Percentiles rank a stretch among this genome's conserved stretches.
Conservation (phyloP, 441 rosid species). For the Euphorbia schlechtendalii region DNA sequence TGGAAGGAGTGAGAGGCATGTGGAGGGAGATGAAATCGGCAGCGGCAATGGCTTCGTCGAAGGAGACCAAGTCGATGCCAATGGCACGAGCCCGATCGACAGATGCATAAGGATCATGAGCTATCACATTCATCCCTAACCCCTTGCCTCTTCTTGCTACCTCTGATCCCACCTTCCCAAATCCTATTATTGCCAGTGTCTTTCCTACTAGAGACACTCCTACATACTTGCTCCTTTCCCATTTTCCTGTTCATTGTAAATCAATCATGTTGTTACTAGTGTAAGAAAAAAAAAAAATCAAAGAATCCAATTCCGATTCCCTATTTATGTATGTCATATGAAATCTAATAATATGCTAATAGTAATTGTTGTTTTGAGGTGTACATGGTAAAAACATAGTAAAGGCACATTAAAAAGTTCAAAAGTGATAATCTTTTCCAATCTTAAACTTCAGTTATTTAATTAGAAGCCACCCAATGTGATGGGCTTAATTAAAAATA, state of each 20-base stretch:
- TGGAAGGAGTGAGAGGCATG: slow-evolving; percentile 85
- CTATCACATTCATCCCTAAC: slow-evolving; percentile 84
- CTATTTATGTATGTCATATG: too few relatives aligned
- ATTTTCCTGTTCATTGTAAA: slow-evolving; percentile 45
- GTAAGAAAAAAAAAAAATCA: too few relatives aligned
- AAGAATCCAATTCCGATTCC: too few relatives aligned
- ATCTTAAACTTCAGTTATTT: too few relatives aligned
- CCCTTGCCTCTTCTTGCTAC: slow-evolving; percentile 96
- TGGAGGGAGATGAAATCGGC: slow-evolving; percentile 85
- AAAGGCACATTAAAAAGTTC: too few relatives aligned
- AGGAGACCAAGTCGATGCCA: slow-evolving; percentile 71
- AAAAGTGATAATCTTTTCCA: too few relatives aligned
- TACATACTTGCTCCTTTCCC: slow-evolving; percentile 84
- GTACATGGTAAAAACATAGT: too few relatives aligned
- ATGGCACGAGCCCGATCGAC: slow-evolving; percentile 85
- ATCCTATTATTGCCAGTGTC: slow-evolving; percentile 79
- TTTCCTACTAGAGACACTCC: slow-evolving; percentile 93
- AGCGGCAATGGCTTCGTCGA: slow-evolving; percentile 59
- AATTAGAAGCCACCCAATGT: too few relatives aligned
- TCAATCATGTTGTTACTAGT: too few relatives aligned
- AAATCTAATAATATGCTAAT: too few relatives aligned
- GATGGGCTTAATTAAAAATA: too few relatives aligned
- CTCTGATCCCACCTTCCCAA: slow-evolving; percentile 91
- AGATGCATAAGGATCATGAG: slow-evolving; percentile 88
- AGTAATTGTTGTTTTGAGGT: background rate